A percentile compares a stretch with the other conserved stretches of the same genome.
phyloP scores from a whole-genome alignment of 2,329 filamentous ascomycete genomes.

The Sordariomycetes sp. region DNA sequence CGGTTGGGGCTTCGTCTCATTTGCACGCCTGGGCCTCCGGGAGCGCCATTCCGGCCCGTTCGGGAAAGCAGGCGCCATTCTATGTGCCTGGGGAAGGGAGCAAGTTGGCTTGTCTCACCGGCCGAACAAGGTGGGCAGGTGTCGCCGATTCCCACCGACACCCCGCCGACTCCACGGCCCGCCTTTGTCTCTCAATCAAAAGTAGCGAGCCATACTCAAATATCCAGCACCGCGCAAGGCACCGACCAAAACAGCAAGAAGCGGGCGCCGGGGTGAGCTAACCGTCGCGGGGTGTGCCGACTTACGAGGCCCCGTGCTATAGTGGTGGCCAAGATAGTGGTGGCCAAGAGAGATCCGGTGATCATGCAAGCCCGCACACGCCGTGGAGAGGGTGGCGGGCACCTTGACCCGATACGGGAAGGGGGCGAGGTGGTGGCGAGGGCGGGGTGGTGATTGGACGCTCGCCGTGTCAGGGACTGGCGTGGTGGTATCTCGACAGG shows the following conservation, averaged over 20 bases:
- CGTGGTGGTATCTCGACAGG: not conserved
- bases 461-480: not conserved
- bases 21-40: not conserved
- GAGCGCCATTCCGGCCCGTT: not conserved
- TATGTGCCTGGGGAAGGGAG: too few relatives aligned
- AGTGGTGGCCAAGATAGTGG: not conserved
- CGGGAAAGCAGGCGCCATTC: not conserved
- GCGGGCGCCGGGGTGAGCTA: too few relatives aligned
- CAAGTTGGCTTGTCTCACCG: too few relatives aligned
- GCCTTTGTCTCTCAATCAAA: too few relatives aligned
- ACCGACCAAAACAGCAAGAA: not conserved
- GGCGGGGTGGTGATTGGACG: not conserved
- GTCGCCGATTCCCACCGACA: too few relatives aligned
- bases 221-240: not conserved
- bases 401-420: slow-evolving; percentile 1
- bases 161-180: too few relatives aligned
- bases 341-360: slow-evolving; percentile 4
- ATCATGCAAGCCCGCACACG: slow-evolving; percentile 1
- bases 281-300: not conserved
- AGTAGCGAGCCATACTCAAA: too few relatives aligned
- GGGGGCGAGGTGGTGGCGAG: not conserved
- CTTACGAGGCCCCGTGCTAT: not conserved
- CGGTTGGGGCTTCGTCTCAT: not conserved
- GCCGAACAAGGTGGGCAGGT: too few relatives aligned
- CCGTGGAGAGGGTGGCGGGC: not conserved